Percentiles rank a stretch among this genome's conserved stretches.
These are phyloP conservation scores for Cystofilobasidium macerans DNA, from an alignment of 768 basidiomycete genomes.

Conservation along the genomic window DNA sequence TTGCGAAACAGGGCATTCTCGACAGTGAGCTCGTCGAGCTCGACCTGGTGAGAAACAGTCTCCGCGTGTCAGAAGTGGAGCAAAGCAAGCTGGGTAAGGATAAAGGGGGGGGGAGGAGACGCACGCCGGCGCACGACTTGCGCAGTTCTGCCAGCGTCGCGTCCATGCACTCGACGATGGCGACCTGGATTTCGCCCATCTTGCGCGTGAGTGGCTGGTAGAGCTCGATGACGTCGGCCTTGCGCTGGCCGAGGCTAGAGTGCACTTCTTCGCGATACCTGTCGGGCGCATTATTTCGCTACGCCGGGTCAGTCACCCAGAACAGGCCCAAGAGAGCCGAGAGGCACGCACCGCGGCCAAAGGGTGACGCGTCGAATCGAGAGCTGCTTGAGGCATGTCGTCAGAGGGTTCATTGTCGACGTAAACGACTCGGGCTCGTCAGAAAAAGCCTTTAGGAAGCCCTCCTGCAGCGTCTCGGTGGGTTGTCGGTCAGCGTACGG, in stretches of 20 bases:
- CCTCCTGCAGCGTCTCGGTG: constrained; percentile 40
- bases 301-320: neutral
- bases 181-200: constrained; percentile 86
- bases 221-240: constrained; percentile 84
- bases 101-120: neutral
- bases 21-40: constrained; percentile 81
- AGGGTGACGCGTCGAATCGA: constrained; percentile 80
- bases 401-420: constrained; percentile 79
- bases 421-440: constrained; percentile 94
- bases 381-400: constrained; percentile 83
- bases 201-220: constrained; percentile 70
- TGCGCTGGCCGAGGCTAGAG: constrained; percentile 63
- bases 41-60: constrained; percentile 50
- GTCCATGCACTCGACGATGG: constrained; percentile 88
- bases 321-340: neutral
- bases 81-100: neutral
- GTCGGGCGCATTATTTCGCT: neutral
- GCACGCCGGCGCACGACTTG: constrained; percentile 63
- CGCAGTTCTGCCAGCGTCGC: constrained; percentile 80
- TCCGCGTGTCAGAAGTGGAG: neutral
- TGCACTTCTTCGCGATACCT: constrained; percentile 89
- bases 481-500: neutral
- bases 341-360: constrained; percentile 62
- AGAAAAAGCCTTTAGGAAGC: constrained; percentile 93
- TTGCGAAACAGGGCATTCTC: constrained; percentile 89